Percentiles rank a stretch among this genome's conserved stretches.
These are phyloP conservation scores for Ceratocystis diversiconidia DNA, from an alignment of 2,329 filamentous ascomycete species.

Conservation along the genomic window DNA sequence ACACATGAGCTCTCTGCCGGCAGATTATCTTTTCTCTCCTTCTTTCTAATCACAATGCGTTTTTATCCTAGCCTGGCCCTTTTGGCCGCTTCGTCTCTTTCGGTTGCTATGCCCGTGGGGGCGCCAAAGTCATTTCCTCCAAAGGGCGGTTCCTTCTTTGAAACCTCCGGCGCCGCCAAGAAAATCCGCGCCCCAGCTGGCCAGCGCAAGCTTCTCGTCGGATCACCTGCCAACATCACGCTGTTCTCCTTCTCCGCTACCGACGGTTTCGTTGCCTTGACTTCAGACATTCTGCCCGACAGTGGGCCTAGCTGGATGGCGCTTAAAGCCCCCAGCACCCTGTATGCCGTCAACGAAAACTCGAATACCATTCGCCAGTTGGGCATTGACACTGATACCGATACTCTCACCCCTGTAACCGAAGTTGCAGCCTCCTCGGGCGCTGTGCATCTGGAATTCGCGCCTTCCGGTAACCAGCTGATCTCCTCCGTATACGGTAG, in stretches of 20 bases:
- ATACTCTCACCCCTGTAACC: slow-evolving; percentile 25
- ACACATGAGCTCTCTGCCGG: background rate
- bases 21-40: background rate
- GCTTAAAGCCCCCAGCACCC: slow-evolving; percentile 27
- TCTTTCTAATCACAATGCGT: background rate
- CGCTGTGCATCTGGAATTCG: slow-evolving; percentile 24
- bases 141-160: slow-evolving; percentile 4
- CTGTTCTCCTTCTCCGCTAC: slow-evolving; percentile 26
- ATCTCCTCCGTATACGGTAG: slow-evolving; percentile 16
- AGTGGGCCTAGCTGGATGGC: slow-evolving; percentile 34
- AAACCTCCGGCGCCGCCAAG: background rate
- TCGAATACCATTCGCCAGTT: slow-evolving; percentile 29
- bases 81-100: background rate
- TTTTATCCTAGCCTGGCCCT: background rate
- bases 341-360: slow-evolving; percentile 38
- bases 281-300: slow-evolving; percentile 24
- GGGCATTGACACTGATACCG: slow-evolving; percentile 25
- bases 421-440: slow-evolving; percentile 25
- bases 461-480: slow-evolving; percentile 4
- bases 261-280: slow-evolving; percentile 27
- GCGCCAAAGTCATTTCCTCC: background rate
- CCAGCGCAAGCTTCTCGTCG: slow-evolving; percentile 28
- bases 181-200: background rate
- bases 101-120: background rate
- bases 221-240: slow-evolving; percentile 28